Evolutionary conservation across 495 filamentous ascomycete genomes (phyloP).

Genomic region (Penicillium diatomitis): DNA sequence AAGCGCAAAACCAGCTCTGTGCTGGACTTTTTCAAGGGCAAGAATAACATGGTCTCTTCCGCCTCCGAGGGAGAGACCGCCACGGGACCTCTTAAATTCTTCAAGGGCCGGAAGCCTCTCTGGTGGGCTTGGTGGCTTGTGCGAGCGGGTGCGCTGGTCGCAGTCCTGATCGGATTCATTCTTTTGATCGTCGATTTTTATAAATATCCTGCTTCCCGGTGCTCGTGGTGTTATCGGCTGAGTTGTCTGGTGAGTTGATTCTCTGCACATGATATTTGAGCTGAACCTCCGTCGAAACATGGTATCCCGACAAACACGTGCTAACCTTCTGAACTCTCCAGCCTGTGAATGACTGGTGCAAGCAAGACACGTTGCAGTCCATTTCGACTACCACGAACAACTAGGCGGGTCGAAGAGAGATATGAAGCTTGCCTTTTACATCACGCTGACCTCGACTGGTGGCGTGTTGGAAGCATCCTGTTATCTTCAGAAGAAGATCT

Average conservation of each 20-base stretch:
- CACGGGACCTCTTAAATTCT: slow-evolving; percentile 68
- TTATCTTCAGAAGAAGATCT: not conserved
- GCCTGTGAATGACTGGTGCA: slow-evolving; percentile 73
- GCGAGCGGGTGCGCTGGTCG: slow-evolving; percentile 67
- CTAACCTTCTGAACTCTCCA: slow-evolving; percentile 26
- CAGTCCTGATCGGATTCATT: slow-evolving; percentile 72
- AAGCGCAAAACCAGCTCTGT: slow-evolving; percentile 20
- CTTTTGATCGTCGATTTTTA: slow-evolving; percentile 86
- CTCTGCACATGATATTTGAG: no score
- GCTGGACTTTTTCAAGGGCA: slow-evolving; percentile 34
- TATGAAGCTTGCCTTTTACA: not conserved
- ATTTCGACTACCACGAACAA: slow-evolving; percentile 8
- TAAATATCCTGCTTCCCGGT: slow-evolving; percentile 56
- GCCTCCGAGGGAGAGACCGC: slow-evolving; percentile 19
- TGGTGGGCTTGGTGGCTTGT: slow-evolving; percentile 99
- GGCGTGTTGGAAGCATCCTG: not conserved
- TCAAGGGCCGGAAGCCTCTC: slow-evolving; percentile 79
- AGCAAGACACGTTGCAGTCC: slow-evolving; percentile 46
- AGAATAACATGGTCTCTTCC: slow-evolving; percentile 11
- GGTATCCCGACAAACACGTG: not conserved
- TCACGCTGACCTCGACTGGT: not conserved
- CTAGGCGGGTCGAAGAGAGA: not conserved
- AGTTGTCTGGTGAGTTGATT: slow-evolving; percentile 72
- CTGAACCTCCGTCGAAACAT: not conserved
- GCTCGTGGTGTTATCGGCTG: slow-evolving; percentile 87